These are phyloP conservation scores for Hypoxylon sp. DNA, from an alignment of 2,329 filamentous ascomycete genomes.

Conservation along the genomic window DNA sequence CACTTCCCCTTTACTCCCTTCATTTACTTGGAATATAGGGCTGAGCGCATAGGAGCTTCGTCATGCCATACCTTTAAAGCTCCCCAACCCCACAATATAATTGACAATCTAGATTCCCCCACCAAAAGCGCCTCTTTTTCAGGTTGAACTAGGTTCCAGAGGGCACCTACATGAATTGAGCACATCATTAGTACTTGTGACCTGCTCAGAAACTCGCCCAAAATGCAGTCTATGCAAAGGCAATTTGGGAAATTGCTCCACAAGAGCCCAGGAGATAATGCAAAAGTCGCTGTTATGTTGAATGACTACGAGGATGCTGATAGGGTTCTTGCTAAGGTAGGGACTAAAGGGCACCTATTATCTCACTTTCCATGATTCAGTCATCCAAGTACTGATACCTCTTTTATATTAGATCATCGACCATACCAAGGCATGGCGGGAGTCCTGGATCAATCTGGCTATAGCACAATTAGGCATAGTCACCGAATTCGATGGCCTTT, in stretches of 20 bases:
- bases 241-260: conserved; percentile 81
- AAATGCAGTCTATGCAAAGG: conserved; percentile 80
- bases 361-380: conserved; percentile 17
- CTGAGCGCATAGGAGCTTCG: conserved; percentile 12
- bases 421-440: conserved; percentile 81
- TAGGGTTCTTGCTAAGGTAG: conserved; percentile 78
- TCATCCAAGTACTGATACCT: conserved; percentile 28
- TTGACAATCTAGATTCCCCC: conserved; percentile 21
- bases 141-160: not conserved
- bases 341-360: conserved; percentile 35
- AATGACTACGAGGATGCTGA: conserved; percentile 87
- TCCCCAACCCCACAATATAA: conserved; percentile 32
- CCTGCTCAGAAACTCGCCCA: conserved; percentile 45
- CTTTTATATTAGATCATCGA: conserved; percentile 74
- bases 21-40: conserved; percentile 8
- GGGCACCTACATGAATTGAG: not conserved
- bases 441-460: conserved; percentile 82
- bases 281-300: conserved; percentile 80
- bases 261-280: conserved; percentile 78
- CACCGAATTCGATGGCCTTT: conserved; percentile 78
- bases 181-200: conserved; percentile 11
- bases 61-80: conserved; percentile 29
- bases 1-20: conserved; percentile 1
- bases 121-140: conserved; percentile 11
- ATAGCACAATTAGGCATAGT: conserved; percentile 76